Conservation (phyloP, 139 green algal species). For the Microglena sp. region DNA sequence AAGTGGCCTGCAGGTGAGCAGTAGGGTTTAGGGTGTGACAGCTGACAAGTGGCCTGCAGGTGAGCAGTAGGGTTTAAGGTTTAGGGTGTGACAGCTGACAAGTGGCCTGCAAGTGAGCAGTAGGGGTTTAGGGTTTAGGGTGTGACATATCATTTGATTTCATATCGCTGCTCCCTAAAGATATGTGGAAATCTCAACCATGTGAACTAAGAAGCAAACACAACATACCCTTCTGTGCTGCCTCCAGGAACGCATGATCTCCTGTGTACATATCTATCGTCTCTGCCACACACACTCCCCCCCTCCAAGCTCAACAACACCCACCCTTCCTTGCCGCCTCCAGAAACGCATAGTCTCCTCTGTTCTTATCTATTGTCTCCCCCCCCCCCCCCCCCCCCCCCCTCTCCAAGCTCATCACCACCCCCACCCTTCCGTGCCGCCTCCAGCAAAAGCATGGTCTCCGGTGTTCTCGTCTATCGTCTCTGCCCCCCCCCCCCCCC, state of each 20-base stretch:
- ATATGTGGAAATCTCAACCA: not conserved
- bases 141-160: too few species aligned
- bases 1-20: conserved; percentile 5
- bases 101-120: conserved; percentile 2
- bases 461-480: too few species aligned
- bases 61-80: too few species aligned
- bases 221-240: not conserved
- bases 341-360: not conserved
- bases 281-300: conserved; percentile 1
- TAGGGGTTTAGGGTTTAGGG: too few species aligned
- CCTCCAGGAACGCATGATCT: not conserved
- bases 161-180: not conserved
- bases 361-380: too few species aligned
- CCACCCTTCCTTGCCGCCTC: not conserved
- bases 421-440: too few species aligned
- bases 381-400: too few species aligned
- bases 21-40: too few species aligned
- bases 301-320: not conserved
- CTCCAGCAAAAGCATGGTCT: too few species aligned
- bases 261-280: not conserved
- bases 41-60: conserved; percentile 4
- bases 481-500: too few species aligned
- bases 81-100: conserved; percentile 6
- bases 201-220: too few species aligned
- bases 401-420: too few species aligned